Conservation (phyloP, 192 early-diverging fungal species). For the Lunasporangiospora selenospora region DNA sequence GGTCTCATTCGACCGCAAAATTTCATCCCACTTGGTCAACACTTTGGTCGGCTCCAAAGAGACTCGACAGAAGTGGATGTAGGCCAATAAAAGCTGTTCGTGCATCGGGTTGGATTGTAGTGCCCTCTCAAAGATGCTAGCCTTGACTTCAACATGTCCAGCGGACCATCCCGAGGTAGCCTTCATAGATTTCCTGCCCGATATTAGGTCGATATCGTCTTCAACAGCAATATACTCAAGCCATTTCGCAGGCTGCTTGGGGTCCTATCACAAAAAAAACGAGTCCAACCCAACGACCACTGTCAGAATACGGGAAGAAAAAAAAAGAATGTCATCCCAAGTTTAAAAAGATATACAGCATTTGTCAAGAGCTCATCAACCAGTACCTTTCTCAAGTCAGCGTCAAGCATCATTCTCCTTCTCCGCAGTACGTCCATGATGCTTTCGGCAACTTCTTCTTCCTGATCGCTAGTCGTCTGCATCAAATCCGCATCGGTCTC, state of each 20-base stretch:
- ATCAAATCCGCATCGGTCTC: constrained; percentile 29
- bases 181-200: constrained; percentile 11
- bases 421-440: constrained; percentile 48
- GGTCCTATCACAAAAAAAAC: constrained; percentile 35
- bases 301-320: no score
- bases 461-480: constrained; percentile 39
- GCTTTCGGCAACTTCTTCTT: constrained; percentile 43
- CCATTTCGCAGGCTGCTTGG: constrained; percentile 54
- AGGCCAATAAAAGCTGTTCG: constrained; percentile 49
- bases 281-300: no score
- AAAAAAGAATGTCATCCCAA: background rate
- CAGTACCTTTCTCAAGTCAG: constrained; percentile 21
- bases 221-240: constrained; percentile 60
- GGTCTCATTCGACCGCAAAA: constrained; percentile 29
- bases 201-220: constrained; percentile 48
- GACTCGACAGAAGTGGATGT: constrained; percentile 55
- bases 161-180: constrained; percentile 29
- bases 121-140: constrained; percentile 64
- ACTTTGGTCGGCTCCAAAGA: constrained; percentile 54
- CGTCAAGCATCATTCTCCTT: constrained; percentile 38
- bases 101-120: constrained; percentile 54
- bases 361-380: background rate
- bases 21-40: constrained; percentile 60
- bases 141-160: constrained; percentile 56
- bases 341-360: background rate